A percentile compares a stretch with the other conserved stretches of the same genome.
Evolutionary conservation across 768 basidiomycete species (phyloP).

Genomic region (Termitomyces heimii): DNA sequence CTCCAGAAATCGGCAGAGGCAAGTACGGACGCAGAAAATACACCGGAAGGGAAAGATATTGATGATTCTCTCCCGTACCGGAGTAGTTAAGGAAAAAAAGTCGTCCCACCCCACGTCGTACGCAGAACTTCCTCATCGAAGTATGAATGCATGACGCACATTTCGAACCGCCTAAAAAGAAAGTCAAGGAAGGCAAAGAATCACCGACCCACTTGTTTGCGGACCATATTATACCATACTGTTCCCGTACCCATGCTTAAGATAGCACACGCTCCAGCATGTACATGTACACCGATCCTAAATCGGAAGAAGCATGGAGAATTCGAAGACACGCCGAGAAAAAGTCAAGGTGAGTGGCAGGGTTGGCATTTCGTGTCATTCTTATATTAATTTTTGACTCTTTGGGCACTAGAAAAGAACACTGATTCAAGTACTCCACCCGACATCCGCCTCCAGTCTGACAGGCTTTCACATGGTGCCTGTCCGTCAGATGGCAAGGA

Average conservation of each 20-base stretch:
- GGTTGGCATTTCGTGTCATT: conserved; percentile 10
- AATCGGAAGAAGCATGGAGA: conserved; percentile 3
- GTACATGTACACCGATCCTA: conserved; percentile 5
- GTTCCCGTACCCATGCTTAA: neutral
- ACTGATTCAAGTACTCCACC: neutral
- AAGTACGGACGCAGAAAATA: neutral
- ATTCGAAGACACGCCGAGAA: conserved; percentile 2
- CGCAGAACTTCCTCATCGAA: conserved; percentile 3
- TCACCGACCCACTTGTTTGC: conserved; percentile 6
- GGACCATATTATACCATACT: neutral
- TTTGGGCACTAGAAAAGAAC: neutral
- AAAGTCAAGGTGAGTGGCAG: neutral
- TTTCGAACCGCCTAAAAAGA: conserved; percentile 3
- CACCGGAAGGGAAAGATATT: neutral
- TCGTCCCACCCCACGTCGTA: neutral
- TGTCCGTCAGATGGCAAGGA: neutral
- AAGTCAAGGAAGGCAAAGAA: conserved; percentile 4
- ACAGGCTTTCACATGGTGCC: conserved; percentile 1
- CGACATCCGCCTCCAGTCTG: neutral
- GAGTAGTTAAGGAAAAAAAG: neutral
- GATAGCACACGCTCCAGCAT: conserved; percentile 1
- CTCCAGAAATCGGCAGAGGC: neutral
- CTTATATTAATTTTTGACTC: conserved; percentile 4
- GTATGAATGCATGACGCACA: neutral
- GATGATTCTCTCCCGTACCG: neutral